Percentiles rank a stretch among this genome's conserved stretches.
Conservation (phyloP, 169 alveolate genomes). For the Plasmodium knowlesi region DNA sequence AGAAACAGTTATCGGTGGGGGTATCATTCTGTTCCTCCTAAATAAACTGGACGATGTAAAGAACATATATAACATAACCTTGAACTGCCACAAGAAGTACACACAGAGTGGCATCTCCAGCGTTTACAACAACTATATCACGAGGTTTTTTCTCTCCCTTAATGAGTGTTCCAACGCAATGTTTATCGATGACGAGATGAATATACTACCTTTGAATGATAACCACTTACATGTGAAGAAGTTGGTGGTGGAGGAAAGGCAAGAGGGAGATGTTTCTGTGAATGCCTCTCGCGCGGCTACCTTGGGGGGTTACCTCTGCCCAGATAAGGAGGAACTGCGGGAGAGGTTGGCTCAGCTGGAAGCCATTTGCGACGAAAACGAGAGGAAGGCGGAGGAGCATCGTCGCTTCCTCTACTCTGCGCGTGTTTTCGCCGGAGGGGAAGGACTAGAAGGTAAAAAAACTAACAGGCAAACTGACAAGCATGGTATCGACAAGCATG, state of each 20-base stretch:
- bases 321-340: conserved; percentile 11
- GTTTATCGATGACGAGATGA: conserved; percentile 99
- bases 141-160: conserved; percentile 92
- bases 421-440: neutral
- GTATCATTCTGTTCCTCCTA: conserved; percentile 92
- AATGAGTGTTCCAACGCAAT: conserved; percentile 91
- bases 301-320: conserved; percentile 39
- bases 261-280: neutral
- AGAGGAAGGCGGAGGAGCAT: conserved; percentile 75
- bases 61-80: conserved; percentile 89
- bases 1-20: conserved; percentile 99
- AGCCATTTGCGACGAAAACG: conserved; percentile 78
- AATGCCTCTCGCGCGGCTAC: conserved; percentile 1
- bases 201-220: conserved; percentile 95
- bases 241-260: neutral
- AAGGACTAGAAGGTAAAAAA: too few relatives aligned
- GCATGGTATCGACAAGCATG: too few relatives aligned
- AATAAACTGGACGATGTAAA: conserved; percentile 91
- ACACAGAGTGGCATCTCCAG: conserved; percentile 89
- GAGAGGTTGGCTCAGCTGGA: conserved; percentile 7
- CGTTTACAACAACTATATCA: conserved; percentile 95
- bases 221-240: conserved; percentile 42
- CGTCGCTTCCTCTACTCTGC: conserved; percentile 34
- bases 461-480: neutral
- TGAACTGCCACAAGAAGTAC: conserved; percentile 97